Base-by-base conservation (phyloP, 805 yeast genomes). In the Candida khao-thaluensis region DNA sequence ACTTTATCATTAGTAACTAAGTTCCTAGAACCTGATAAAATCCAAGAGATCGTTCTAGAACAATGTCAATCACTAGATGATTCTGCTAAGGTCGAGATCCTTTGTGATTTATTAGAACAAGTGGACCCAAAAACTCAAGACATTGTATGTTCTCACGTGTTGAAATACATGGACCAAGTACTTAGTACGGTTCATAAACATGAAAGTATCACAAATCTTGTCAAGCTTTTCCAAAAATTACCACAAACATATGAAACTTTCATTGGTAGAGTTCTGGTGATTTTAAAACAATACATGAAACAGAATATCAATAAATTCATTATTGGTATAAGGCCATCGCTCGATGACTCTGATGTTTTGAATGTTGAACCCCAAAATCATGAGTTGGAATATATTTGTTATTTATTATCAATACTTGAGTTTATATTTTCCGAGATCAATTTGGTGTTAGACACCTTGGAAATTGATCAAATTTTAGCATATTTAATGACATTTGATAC, bases 391-490 rank as follows among this genome's bases (percentile, higher is more conserved):
- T 38, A 43, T 26, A 18, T 56, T 16, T 12, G 47, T 10, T 39
- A 51, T 12, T 38, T 69, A 2, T 51, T 76, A 12, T 40, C 53
- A 11, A 62, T 73, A 30, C 49, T 73, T 18, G 77, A 74, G 34
- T 40, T 47, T 21, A 48, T 66, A 7, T 69, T 61, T 37, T 52
- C 63, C 41, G 44, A 44, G n/a, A 51, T 49, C 16, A 41, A 37
- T 8, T 23, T 21, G 14, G 21, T 24, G 4, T 26, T 38, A n/a
- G 30, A 25, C 7, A 3, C 18, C 3, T 31, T 30, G 2, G 26
- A 34, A 4, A 34, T 40, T 17, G 43, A 40, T 17, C 21, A 30
- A 11, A 23, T 43, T 2, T 39, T 47, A 14, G 30, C 35, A 2
- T 47, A 36, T 27, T 63, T 60, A 22, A 44, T 74, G 14, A 60